A percentile compares a stretch with the other conserved stretches of the same genome.
These are phyloP conservation scores for Suillus variegatus DNA, from an alignment of 768 basidiomycete species.

Conservation along the genomic window DNA sequence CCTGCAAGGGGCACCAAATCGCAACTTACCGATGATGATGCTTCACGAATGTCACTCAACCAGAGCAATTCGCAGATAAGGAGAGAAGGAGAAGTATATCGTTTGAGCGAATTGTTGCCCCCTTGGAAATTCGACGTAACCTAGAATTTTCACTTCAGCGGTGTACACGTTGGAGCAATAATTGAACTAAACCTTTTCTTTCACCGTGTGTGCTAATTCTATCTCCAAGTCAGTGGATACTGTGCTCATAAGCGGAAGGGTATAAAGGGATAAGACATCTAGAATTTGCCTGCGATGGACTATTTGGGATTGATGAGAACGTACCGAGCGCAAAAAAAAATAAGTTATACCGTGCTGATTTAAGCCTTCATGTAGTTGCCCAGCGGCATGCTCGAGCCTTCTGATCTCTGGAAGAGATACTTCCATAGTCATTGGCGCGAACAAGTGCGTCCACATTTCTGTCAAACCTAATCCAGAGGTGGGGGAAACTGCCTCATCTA, in stretches of 20 bases:
- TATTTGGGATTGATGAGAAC: conserved; percentile 7
- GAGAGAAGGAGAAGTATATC: not conserved
- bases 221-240: not conserved
- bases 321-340: not conserved
- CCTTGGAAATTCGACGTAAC: not conserved
- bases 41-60: not conserved
- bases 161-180: not conserved
- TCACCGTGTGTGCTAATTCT: not conserved
- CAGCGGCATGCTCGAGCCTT: conserved; percentile 13
- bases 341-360: not conserved
- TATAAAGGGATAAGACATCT: conserved; percentile 23
- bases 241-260: conserved; percentile 6
- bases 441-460: conserved; percentile 67
- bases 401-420: conserved; percentile 22
- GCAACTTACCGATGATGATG: not conserved
- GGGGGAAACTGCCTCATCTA: conserved; percentile 54
- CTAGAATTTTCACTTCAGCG: not conserved
- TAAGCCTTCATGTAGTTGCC: not conserved
- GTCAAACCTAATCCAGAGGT: conserved; percentile 73
- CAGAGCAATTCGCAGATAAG: conserved; percentile 3
- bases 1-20: not conserved
- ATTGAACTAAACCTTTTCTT: not conserved
- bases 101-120: not conserved
- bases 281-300: conserved; percentile 21
- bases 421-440: conserved; percentile 16